Conservation (phyloP, 1,139 yeast genomes). For the Hyphopichia fennica region DNA sequence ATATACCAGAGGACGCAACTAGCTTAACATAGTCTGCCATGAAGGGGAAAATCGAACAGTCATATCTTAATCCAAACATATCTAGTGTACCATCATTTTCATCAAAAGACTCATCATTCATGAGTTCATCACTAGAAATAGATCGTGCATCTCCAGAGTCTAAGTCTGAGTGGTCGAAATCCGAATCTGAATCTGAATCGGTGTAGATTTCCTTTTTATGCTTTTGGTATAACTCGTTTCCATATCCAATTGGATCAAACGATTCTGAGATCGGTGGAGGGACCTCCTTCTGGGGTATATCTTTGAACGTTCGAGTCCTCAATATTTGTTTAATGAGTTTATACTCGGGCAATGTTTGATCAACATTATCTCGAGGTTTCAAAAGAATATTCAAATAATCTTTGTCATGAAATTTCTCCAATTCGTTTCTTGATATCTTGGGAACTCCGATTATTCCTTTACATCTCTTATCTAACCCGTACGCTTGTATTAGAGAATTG, state of each 20-base stretch:
- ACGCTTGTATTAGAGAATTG: slow-evolving; percentile 42
- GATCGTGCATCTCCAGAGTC: background rate
- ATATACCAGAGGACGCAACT: slow-evolving; percentile 60
- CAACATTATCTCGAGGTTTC: slow-evolving; percentile 16
- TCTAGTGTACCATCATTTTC: slow-evolving; percentile 8
- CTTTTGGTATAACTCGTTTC: slow-evolving; percentile 2
- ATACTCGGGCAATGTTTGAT: slow-evolving; percentile 6
- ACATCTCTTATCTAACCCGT: slow-evolving; percentile 28
- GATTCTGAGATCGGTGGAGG: too few relatives aligned
- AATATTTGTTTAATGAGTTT: slow-evolving; percentile 1
- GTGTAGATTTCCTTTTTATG: slow-evolving; percentile 3
- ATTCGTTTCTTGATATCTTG: slow-evolving; percentile 22
- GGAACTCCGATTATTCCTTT: slow-evolving; percentile 23
- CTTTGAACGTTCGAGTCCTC: background rate
- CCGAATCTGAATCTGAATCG: slow-evolving; percentile 2
- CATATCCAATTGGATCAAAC: slow-evolving; percentile 2
- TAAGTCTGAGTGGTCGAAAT: slow-evolving; percentile 2
- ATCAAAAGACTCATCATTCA: background rate
- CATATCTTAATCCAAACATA: slow-evolving; percentile 50
- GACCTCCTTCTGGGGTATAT: background rate
- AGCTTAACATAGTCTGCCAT: slow-evolving; percentile 50
- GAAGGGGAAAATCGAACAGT: slow-evolving; percentile 63
- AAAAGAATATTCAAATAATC: slow-evolving; percentile 36
- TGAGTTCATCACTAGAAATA: background rate
- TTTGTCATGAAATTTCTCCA: slow-evolving; percentile 40